Evolutionary conservation across 2,329 filamentous ascomycete genomes (phyloP).

Genomic region (Colletotrichum agaves): DNA sequence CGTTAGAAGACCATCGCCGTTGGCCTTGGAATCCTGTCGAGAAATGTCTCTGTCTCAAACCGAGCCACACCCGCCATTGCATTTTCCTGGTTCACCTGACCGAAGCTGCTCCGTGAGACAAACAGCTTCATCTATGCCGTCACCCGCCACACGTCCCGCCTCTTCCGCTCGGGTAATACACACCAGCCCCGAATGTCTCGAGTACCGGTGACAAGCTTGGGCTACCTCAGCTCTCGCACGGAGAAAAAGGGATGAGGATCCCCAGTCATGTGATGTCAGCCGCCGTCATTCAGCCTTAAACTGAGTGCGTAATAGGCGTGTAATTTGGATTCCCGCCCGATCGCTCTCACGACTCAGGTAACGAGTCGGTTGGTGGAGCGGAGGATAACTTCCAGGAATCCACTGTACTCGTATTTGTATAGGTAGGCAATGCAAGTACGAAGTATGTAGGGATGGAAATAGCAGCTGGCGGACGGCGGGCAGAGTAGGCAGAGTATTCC

Average conservation of each 20-base stretch:
- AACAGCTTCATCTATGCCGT: neutral
- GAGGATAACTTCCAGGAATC: neutral
- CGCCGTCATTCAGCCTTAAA: conserved; percentile 19
- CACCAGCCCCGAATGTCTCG: neutral
- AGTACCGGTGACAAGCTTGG: neutral
- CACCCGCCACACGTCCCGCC: conserved; percentile 5
- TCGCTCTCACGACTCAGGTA: conserved; percentile 17
- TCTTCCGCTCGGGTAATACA: neutral
- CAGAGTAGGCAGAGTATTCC: too few species aligned
- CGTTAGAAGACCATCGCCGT: neutral
- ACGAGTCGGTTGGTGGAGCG: conserved; percentile 7
- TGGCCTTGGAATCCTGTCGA: neutral
- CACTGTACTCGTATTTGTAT: too few species aligned
- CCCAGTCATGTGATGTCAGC: conserved; percentile 34
- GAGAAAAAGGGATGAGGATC: neutral
- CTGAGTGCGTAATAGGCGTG: conserved; percentile 6
- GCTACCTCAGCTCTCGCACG: neutral
- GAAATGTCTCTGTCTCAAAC: conserved; percentile 6
- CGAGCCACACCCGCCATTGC: neutral
- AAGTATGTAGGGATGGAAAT: neutral
- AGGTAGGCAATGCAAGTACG: too few species aligned
- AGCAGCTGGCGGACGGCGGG: neutral
- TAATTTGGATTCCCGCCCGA: conserved; percentile 4
- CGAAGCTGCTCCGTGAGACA: conserved; percentile 16
- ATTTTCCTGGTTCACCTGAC: conserved; percentile 4